These are phyloP conservation scores for Starmerella davenportii DNA, from an alignment of 805 yeast genomes.

Conservation along the genomic window DNA sequence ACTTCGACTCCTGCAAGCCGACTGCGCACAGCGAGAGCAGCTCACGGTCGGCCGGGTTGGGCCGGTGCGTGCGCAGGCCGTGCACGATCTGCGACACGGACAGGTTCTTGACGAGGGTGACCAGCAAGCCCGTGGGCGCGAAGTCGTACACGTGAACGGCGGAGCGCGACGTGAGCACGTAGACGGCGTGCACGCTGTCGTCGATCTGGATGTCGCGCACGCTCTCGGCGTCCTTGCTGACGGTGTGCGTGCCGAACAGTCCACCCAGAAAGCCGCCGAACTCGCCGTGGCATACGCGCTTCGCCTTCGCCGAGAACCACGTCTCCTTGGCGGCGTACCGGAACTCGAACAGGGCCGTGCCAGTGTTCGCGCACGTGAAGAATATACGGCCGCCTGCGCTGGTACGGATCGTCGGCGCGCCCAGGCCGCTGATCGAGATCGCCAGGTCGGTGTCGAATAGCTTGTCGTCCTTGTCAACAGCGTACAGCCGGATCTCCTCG, in stretches of 20 bases:
- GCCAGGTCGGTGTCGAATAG: slow-evolving; percentile 69
- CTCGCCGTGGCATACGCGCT: slow-evolving; percentile 47
- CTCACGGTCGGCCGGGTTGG: background rate
- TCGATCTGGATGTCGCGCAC: slow-evolving; percentile 55
- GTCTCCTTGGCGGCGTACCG: slow-evolving; percentile 66
- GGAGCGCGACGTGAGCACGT: slow-evolving; percentile 67
- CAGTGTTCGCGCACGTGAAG: slow-evolving; percentile 67
- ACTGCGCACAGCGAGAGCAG: slow-evolving; percentile 13
- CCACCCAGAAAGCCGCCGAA: slow-evolving; percentile 14
- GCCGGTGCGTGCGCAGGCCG: slow-evolving; percentile 1
- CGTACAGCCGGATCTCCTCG: slow-evolving; percentile 56
- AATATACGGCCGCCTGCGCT: slow-evolving; percentile 55
- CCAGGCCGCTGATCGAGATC: slow-evolving; percentile 62
- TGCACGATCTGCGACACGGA: background rate
- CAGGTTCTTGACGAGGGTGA: slow-evolving; percentile 2
- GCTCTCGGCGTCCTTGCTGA: slow-evolving; percentile 27
- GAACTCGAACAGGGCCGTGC: slow-evolving; percentile 67
- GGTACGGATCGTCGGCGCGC: slow-evolving; percentile 49
- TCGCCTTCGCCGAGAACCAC: slow-evolving; percentile 72
- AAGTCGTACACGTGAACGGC: slow-evolving; percentile 63
- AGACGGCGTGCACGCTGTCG: slow-evolving; percentile 55
- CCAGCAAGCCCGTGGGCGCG: slow-evolving; percentile 14
- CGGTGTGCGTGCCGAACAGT: slow-evolving; percentile 10
- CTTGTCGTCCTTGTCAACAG: slow-evolving; percentile 47
- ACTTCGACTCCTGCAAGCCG: slow-evolving; percentile 1